Percentiles rank a stretch among this genome's conserved stretches.
Conservation (phyloP, 1,284 basidiomycete species). For the Sporisorium iseilematis-ciliati region DNA sequence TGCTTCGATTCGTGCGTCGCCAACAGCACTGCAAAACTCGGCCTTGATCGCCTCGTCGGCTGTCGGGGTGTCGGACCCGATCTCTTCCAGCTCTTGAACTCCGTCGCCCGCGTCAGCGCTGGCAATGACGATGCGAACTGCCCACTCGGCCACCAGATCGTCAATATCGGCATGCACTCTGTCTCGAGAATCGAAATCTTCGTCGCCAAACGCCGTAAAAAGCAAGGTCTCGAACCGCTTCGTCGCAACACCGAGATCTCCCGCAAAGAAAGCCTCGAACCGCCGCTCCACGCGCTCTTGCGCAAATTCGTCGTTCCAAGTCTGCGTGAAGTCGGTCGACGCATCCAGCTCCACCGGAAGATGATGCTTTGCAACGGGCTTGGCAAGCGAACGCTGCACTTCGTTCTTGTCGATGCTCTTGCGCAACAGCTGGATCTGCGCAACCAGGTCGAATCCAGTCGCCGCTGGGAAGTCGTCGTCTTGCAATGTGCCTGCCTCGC, state of each 20-base stretch:
- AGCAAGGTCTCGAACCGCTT: conserved; percentile 39
- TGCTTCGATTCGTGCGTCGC: conserved; percentile 37
- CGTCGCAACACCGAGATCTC: conserved; percentile 31
- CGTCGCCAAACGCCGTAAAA: conserved; percentile 14
- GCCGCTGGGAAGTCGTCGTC: conserved; percentile 79
- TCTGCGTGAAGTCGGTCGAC: conserved; percentile 29
- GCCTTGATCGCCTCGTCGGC: conserved; percentile 28
- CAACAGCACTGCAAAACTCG: conserved; percentile 37
- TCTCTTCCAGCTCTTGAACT: neutral
- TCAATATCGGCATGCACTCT: neutral
- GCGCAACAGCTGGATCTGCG: conserved; percentile 81
- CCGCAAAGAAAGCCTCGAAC: conserved; percentile 25
- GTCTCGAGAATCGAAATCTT: neutral
- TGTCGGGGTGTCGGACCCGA: neutral
- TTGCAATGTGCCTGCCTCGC: conserved; percentile 77
- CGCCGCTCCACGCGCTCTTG: conserved; percentile 22
- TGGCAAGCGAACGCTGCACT: conserved; percentile 44
- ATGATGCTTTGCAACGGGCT: conserved; percentile 24
- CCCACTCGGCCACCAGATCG: conserved; percentile 32
- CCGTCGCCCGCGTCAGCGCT: conserved; percentile 5
- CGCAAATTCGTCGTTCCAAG: conserved; percentile 42
- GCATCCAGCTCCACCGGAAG: conserved; percentile 36
- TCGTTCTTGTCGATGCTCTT: conserved; percentile 83
- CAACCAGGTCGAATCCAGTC: conserved; percentile 80
- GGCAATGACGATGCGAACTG: conserved; percentile 38